Evolutionary conservation across 2,329 filamentous ascomycete species (phyloP).

Genomic region (Corniculantispora saksenae): DNA sequence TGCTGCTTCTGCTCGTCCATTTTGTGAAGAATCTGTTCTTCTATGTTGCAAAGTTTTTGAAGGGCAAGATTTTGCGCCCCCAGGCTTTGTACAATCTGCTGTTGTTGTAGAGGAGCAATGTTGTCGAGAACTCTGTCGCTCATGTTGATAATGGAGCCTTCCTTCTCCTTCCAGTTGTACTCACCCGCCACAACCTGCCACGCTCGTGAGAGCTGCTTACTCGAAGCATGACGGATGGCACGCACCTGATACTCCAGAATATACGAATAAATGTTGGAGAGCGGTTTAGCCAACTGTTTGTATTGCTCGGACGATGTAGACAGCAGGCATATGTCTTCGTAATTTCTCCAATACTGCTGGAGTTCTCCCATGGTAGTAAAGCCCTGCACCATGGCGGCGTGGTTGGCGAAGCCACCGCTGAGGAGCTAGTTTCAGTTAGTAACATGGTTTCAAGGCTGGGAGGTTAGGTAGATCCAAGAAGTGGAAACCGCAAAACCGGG

Average conservation of each 20-base stretch:
- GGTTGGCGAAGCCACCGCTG: background rate
- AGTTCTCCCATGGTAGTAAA: background rate
- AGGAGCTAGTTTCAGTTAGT: constrained; percentile 1
- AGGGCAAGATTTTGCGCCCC: background rate
- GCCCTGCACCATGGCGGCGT: constrained; percentile 1
- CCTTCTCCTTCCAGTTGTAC: background rate
- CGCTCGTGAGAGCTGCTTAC: background rate
- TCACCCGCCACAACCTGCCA: background rate
- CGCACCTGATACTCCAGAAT: constrained; percentile 6
- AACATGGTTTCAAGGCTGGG: too few species aligned
- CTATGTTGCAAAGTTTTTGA: background rate
- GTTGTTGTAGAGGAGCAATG: background rate
- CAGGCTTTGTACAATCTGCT: background rate
- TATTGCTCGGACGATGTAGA: background rate
- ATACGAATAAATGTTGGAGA: background rate
- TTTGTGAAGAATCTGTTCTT: background rate
- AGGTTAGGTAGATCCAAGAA: too few species aligned
- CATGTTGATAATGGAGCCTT: background rate
- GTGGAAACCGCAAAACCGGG: background rate
- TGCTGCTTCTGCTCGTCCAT: background rate
- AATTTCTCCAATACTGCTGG: constrained; percentile 1
- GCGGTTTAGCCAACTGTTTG: background rate
- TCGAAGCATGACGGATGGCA: constrained; percentile 5
- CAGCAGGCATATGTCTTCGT: background rate
- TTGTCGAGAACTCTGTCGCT: background rate